Evolutionary conservation across 2,329 filamentous ascomycete species (phyloP), one percentile per base, ranked within the genome.

Genomic region (Colletotrichum sansevieriae): DNA sequence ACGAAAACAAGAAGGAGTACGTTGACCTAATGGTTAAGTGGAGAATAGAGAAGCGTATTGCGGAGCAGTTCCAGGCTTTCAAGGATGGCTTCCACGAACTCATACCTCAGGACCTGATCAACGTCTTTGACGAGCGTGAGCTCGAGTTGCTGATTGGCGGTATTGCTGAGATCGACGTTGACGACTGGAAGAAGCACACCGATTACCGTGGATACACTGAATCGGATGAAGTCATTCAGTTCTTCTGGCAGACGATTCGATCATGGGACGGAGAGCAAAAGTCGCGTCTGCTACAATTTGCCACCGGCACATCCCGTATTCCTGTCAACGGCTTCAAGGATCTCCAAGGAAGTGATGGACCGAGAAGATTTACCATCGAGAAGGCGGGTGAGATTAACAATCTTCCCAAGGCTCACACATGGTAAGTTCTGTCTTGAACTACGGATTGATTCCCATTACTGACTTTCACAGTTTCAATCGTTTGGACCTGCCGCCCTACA

Each of bases 121-220:
- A 98, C 75, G 96, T 99, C 46, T 99, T 99, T 76, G 96, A 99
- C 77, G 96, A 99, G 85, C 92, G 96, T 75, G 96, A 99, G 81
- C 86, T 99, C 55, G 96, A 99, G 82, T 83, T 99, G 73, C 87
- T 99, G 74, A 98, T 99, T 77, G 96, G 96, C 73, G 96, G 96
- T 87, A 99, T 99, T 75, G 96, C 96, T n/a, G 96, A 99, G 82
- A 99, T 99, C 74, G 96, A 99, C 76, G 95, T 99, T 15, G 96
- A 99, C 70, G 96, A 99, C 82, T 99, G 96, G 96, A 98, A 99
- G 91, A 99, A 99, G 86, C 96, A 99, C 83, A 99, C 96, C 54
- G 96, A 99, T 78, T 99, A 99, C 82, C 92, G 96, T 74, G 96
- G 96, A 63, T 99, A 99, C 86, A 98, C 97, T 10, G 96, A 99